Evolutionary conservation across 202 grass and related monocot genomes (phyloP), one percentile per base, ranked within the genome.

Genomic region (Miscanthus sacchariflorus): DNA sequence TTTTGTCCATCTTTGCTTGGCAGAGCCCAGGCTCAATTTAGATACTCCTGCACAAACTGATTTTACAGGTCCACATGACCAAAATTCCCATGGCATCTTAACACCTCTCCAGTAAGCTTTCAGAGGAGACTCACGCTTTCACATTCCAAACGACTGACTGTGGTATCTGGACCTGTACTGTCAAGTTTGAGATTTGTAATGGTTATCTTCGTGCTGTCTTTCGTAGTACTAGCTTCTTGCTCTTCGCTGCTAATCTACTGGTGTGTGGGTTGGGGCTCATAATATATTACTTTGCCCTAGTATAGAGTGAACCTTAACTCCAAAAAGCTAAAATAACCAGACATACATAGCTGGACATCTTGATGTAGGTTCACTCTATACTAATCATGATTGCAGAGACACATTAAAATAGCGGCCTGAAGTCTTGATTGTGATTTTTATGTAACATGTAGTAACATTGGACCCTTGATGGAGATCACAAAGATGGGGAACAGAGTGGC

Each of bases 401-500:
- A 64, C 13, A 12, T 48, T 78, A 33, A 84, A 80, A 44, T 81
- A 64, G 7, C 12, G 21, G 40, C 40, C 33, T 71, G 18, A 42
- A 45, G 2, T 68, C 28, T 25, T 88, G 75, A 80, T 84, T 74
- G 19, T 36, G 30, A 73, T 83, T 54, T 63, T 83, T 5, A 85
- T 84, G 72, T 88, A 72, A 87, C 74, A 70, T 87, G 54, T 77
- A 93, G 93, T 86, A 96, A 91, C 64, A 77, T 96, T 92, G 94
- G 91, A 24, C 79, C 68, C 19, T 88, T 99, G 80, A 76, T 89
- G 71, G 97, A 93, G 77, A 89, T 96, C 79, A 93, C 80, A 40
- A 99, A 99, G 90, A 89, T 70, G 73, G 90, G 93, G 24, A 97
- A 70, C 72, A 93, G 91, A 90, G 88, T 42, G 58, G 83, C 78